Evolutionary conservation across 2,329 filamentous ascomycete genomes (phyloP).

Genomic region (Hypoxylon sp.): DNA sequence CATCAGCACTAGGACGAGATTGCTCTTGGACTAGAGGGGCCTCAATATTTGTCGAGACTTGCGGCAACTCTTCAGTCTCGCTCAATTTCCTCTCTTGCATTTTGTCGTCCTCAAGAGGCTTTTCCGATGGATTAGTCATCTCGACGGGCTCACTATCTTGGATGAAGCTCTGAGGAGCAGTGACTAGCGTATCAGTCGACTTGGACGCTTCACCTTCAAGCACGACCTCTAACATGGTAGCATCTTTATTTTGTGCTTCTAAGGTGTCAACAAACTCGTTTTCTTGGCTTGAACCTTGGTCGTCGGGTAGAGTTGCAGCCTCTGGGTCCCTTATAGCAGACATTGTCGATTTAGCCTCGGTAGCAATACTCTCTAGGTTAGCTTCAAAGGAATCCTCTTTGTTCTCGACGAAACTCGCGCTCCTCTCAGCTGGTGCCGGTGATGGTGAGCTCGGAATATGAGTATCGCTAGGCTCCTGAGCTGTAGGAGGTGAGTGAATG

Average conservation of each 20-base stretch:
- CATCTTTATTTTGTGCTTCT: constrained; percentile 22
- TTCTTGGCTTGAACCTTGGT: constrained; percentile 14
- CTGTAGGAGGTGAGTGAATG: constrained; percentile 58
- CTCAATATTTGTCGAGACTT: constrained; percentile 1
- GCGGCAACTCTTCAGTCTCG: constrained; percentile 44
- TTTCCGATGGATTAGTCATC: constrained; percentile 26
- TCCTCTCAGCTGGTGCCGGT: constrained; percentile 28
- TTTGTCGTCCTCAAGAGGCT: constrained; percentile 61
- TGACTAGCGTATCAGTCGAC: constrained; percentile 24
- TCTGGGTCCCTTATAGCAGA: constrained; percentile 24
- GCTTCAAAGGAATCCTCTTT: constrained; percentile 23
- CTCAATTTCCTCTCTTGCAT: constrained; percentile 52
- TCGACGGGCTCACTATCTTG: constrained; percentile 31
- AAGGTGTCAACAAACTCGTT: constrained; percentile 17
- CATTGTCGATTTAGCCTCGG: constrained; percentile 11
- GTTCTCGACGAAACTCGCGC: constrained; percentile 16
- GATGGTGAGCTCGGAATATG: constrained; percentile 37
- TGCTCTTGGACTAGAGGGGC: constrained; percentile 19
- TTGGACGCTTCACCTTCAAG: constrained; percentile 17
- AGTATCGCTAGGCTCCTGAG: constrained; percentile 45
- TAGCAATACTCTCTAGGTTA: constrained; percentile 15
- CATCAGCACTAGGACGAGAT: constrained; percentile 1
- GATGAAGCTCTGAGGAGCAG: constrained; percentile 18
- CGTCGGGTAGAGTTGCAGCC: constrained; percentile 13
- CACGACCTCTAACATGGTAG: constrained; percentile 4